A percentile compares a stretch with the other conserved stretches of the same genome.
phyloP scores from a whole-genome alignment of 768 basidiomycete genomes.

The Trichaptum fuscoviolaceum region DNA sequence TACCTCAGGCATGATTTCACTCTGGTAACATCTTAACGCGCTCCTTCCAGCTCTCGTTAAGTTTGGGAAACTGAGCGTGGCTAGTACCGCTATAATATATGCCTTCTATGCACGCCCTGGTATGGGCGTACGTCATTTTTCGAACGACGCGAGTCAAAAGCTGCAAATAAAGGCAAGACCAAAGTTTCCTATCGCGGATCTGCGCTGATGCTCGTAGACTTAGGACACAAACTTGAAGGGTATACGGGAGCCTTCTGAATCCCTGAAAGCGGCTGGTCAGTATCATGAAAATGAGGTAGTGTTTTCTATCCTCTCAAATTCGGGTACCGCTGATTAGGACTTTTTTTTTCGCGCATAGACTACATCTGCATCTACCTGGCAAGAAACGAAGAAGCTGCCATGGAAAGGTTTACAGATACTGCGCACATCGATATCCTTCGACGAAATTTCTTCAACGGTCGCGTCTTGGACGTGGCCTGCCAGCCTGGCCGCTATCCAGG shows the following conservation, averaged over 20 bases:
- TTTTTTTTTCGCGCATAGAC: not conserved
- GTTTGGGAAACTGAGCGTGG: not conserved
- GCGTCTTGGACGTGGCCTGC: conserved; percentile 17
- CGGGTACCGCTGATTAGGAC: not conserved
- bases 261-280: not conserved
- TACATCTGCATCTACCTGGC: not conserved
- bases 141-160: not conserved
- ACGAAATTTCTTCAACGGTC: conserved; percentile 10
- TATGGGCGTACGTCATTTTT: not conserved
- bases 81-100: not conserved
- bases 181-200: not conserved
- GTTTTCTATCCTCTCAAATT: not conserved
- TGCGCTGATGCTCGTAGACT: not conserved
- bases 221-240: not conserved
- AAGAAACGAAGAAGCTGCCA: not conserved
- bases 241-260: not conserved
- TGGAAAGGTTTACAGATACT: conserved; percentile 15
- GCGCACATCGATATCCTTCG: conserved; percentile 12
- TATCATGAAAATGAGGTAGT: not conserved
- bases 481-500: conserved; percentile 10
- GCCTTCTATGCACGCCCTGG: not conserved
- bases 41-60: not conserved
- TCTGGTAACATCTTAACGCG: not conserved
- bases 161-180: not conserved
- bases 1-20: not conserved